These are phyloP conservation scores for Boletus huronensis DNA, from an alignment of 768 basidiomycete species.

Conservation along the genomic window DNA sequence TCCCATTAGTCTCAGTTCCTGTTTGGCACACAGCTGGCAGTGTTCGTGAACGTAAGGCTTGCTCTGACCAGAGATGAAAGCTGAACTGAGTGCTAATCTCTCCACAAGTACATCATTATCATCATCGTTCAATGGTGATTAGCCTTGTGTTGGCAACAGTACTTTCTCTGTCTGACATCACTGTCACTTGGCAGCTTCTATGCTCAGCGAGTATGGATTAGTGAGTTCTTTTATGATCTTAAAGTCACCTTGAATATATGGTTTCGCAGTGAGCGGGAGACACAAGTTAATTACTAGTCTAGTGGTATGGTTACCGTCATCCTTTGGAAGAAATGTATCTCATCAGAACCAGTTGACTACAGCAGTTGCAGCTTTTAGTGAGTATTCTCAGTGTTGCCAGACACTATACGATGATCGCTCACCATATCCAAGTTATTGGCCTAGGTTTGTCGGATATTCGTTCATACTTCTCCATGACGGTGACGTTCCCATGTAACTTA, in stretches of 20 bases:
- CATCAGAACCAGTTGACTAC: neutral
- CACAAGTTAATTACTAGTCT: neutral
- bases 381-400: neutral
- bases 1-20: neutral
- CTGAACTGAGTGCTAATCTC: neutral
- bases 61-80: neutral
- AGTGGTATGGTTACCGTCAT: neutral
- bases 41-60: neutral
- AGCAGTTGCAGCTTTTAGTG: neutral
- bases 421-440: conserved; percentile 3
- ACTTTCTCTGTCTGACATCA: neutral
- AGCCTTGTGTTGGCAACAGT: neutral
- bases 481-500: neutral
- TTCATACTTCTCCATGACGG: neutral
- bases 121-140: conserved; percentile 6
- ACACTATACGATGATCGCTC: neutral
- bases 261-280: conserved; percentile 4
- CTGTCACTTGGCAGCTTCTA: neutral
- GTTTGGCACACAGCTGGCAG: neutral
- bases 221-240: neutral
- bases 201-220: conserved; percentile 8
- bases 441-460: neutral
- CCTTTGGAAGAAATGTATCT: neutral
- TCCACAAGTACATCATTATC: neutral
- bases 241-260: neutral